phyloP scores from a whole-genome alignment of 2,329 filamentous ascomycete species.

The Colletotrichum sp. region DNA sequence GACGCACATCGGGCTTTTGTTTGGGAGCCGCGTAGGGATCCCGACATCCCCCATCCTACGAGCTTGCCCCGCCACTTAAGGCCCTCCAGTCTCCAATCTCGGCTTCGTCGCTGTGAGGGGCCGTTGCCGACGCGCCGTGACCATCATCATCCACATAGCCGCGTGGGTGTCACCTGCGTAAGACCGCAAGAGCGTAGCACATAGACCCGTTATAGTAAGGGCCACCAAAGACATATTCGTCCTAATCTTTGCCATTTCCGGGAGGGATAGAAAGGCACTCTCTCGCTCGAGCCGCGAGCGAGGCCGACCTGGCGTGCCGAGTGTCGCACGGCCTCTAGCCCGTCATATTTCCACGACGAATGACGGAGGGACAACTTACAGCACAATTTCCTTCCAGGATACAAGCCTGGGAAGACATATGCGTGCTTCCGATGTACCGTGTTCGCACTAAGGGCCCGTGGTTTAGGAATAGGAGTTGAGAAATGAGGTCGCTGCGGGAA shows the following conservation, averaged over 20 bases:
- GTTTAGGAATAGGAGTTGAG: not conserved
- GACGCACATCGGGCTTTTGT: not conserved
- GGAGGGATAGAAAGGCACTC: not conserved
- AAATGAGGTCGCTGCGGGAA: not conserved
- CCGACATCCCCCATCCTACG: not conserved
- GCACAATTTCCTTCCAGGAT: too few relatives aligned
- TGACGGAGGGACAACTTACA: too few relatives aligned
- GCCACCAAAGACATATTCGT: not conserved
- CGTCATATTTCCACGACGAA: too few relatives aligned
- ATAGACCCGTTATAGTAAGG: too few relatives aligned
- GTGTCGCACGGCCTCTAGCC: too few relatives aligned
- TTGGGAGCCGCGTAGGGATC: not conserved
- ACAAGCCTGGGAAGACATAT: not conserved
- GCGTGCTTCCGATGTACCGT: not conserved
- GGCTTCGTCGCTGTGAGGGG: too few relatives aligned
- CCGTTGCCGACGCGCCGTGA: too few relatives aligned
- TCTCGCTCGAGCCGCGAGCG: not conserved
- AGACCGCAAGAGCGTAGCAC: too few relatives aligned
- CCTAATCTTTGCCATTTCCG: not conserved
- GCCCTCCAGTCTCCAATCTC: too few relatives aligned
- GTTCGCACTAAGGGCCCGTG: not conserved
- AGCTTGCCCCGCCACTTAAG: too few relatives aligned
- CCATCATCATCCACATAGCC: too few relatives aligned
- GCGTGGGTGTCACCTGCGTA: too few relatives aligned
- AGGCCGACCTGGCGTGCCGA: not conserved